Percentiles rank a stretch among this genome's conserved stretches.
These are phyloP conservation scores for Rhodosporidiobolus sp. DNA, from an alignment of 768 basidiomycete genomes.

Conservation along the genomic window DNA sequence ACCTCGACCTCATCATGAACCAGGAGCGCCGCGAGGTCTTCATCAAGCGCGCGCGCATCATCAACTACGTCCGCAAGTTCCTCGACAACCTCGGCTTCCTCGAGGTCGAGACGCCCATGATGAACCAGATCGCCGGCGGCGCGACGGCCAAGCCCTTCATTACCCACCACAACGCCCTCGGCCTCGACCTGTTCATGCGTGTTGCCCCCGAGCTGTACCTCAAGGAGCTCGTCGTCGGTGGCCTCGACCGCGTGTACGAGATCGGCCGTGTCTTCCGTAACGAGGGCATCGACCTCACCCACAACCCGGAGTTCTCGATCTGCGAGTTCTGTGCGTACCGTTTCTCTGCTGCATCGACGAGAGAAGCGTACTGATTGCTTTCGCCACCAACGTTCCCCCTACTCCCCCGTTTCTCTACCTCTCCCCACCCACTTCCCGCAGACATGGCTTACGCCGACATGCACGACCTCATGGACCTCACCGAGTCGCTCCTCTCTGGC, in stretches of 20 bases:
- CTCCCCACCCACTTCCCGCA: neutral
- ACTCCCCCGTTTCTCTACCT: constrained; percentile 51
- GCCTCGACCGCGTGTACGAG: constrained; percentile 95
- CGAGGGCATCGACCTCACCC: constrained; percentile 96
- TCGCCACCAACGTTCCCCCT: constrained; percentile 99
- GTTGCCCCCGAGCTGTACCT: constrained; percentile 97
- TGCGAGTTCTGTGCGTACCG: constrained; percentile 99
- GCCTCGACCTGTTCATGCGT: constrained; percentile 93
- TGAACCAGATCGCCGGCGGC: constrained; percentile 90
- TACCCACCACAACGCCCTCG: constrained; percentile 97
- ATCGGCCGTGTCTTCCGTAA: constrained; percentile 98
- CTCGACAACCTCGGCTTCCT: constrained; percentile 88
- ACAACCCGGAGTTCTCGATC: constrained; percentile 98
- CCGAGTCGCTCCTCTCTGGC: constrained; percentile 83
- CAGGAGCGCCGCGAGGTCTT: constrained; percentile 85
- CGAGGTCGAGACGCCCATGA: constrained; percentile 99
- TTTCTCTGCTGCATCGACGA: too few relatives aligned
- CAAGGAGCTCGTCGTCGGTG: constrained; percentile 95
- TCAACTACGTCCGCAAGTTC: constrained; percentile 90
- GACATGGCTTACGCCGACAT: constrained; percentile 99
- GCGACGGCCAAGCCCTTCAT: constrained; percentile 98
- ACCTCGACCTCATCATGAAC: constrained; percentile 95
- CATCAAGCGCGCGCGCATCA: constrained; percentile 77
- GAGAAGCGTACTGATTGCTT: too few relatives aligned
- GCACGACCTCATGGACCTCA: constrained; percentile 97